Evolutionary conservation across 768 basidiomycete species (phyloP), one percentile per base, ranked within the genome.

Genomic region (Pseudohyphozyma bogoriensis): DNA sequence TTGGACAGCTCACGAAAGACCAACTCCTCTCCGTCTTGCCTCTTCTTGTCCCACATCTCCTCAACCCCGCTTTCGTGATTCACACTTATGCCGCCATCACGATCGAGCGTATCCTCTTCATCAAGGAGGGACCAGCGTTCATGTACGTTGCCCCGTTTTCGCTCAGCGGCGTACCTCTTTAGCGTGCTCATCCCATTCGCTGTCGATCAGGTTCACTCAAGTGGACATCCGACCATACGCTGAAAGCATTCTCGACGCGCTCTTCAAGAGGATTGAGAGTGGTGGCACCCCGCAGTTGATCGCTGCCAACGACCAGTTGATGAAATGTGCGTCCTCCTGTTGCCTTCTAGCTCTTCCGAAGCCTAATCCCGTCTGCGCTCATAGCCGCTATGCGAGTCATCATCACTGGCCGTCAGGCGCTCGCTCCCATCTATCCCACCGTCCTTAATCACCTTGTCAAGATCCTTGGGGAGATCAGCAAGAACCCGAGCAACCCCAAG

Each of bases 41-140:
- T 0, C 78, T 88, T 24, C 82, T 97, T 13, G 81, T 85, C 31
- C 83, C 79, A 16, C 92, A 93, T 72, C 82, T 97, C 36, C 76
- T 78, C 8, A 89, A 88, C 24, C 77, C 80, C 54, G 89, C 90
- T 71, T 92, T 89, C 74, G 93, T 97, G 51, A 85, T 86, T 29
- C 93, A 87, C 69, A 92, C 93, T 0, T 97, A 96, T 74, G 90
- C 92, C 12, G 92, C 95, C 22, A 91, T 96, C 69, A 89, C 92
- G n/a, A 92, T 99, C 70, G 95, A 99, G 70, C 82, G 91, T 10
- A 85, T 96, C 56, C 76, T 99, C 42, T 89, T 83, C 74, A 95
- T 96, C 74, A 90, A 87, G 71, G 84, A 86, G 69, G 82, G 82
- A 4, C 79, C 79, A 6, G 80, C 82, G 63, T 77, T 88, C 29